Percentiles rank a stretch among this genome's conserved stretches.
Conservation (phyloP, 257 asterid genomes). For the Solanum tarijense region DNA sequence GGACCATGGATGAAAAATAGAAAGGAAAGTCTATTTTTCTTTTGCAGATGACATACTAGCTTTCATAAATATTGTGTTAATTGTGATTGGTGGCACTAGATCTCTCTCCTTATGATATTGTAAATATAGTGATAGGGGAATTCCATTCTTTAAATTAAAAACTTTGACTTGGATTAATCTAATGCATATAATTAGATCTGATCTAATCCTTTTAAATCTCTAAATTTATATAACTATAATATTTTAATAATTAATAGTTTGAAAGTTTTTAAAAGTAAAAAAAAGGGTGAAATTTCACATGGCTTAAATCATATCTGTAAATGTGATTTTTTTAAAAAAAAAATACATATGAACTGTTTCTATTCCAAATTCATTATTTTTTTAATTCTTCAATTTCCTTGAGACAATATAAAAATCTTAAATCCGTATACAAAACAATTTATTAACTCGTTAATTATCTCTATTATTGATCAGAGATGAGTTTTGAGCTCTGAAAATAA, state of each 20-base stretch:
- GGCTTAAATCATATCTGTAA: not conserved
- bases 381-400: not conserved
- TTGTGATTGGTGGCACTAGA: not conserved
- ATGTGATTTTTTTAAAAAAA: not conserved
- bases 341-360: not conserved
- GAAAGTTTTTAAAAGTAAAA: not conserved
- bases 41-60: not conserved
- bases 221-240: not conserved
- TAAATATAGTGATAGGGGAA: not conserved
- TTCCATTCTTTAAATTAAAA: not conserved
- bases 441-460: not conserved
- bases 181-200: not conserved
- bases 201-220: not conserved
- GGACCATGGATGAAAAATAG: not conserved
- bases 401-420: not conserved
- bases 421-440: fast-evolving
- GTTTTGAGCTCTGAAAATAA: not conserved
- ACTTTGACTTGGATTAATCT: not conserved
- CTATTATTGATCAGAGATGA: not conserved
- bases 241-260: not conserved
- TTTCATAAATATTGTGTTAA: not conserved
- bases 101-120: not conserved
- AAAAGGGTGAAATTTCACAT: not conserved
- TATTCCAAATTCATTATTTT: not conserved
- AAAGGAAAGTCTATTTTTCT: not conserved